Conservation (phyloP, 345 rosid genomes). For the Eucalyptus cladocalyx region DNA sequence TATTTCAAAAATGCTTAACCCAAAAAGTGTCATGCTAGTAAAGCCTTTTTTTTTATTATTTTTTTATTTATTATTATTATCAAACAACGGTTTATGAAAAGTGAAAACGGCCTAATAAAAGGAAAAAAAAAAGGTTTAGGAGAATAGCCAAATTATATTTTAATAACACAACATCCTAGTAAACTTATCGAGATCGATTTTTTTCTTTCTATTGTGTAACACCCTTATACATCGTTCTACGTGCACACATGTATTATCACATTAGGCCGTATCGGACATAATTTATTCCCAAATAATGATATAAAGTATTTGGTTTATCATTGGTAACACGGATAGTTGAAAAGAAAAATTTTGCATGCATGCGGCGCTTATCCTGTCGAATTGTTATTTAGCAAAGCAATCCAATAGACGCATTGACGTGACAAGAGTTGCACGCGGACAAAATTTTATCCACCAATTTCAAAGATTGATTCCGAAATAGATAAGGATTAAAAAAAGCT, state of each 20-base stretch:
- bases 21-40: no score
- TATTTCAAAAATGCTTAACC: no score
- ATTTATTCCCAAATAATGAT: background rate
- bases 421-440: background rate
- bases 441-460: background rate
- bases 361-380: background rate
- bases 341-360: background rate
- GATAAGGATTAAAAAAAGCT: background rate
- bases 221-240: background rate
- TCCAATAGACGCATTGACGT: background rate
- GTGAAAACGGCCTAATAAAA: background rate
- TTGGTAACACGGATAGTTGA: background rate
- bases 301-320: background rate
- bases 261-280: fast-evolving
- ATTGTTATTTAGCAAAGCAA: background rate
- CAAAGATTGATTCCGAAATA: background rate
- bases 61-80: background rate
- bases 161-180: background rate
- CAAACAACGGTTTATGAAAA: background rate
- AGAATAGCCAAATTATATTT: background rate
- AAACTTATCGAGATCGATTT: background rate
- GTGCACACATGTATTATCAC: background rate
- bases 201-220: background rate
- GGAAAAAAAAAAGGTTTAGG: background rate
- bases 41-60: no score